Evolutionary conservation across 208 protist genomes (phyloP), one percentile per base, ranked within the genome.

Genomic region (Trypanosoma mega): DNA sequence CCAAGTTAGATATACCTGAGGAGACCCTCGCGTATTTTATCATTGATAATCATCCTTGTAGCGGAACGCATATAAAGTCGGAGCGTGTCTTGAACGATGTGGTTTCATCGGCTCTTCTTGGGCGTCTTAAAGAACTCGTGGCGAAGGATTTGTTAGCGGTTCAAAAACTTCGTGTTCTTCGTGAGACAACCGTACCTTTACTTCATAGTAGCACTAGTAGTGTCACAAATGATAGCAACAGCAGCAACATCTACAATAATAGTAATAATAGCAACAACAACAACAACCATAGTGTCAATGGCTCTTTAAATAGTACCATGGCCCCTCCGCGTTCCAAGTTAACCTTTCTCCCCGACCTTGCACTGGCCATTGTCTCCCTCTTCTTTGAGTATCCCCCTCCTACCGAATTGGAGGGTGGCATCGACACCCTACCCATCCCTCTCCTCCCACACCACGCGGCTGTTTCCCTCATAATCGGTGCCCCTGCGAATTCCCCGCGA

Each of bases 71-170:
- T 18, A 27, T 47, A 21, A 14, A 2, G 21, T 31, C 39, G 6
- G 53, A 59, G 23, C 11, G 30, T 14, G 29, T 21, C 29, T 14
- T 59, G 16, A 11, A 23, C 9, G 18, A 16, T 30, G 3, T 5
- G 11, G 12, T 33, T 33, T 43, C 53, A 3, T 24, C 8, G 29
- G 1, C 37, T 8, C 1, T 48, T 20, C 11, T 47, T 18, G 37
- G 36, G 34, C 53, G 37, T 46, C 20, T 48, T 4, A 14, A 23
- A 27, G 24, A 14, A 24, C 30, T 44, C 23, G 53, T 44, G 11
- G n/a, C 29, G n/a, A 59, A 48, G 37, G 53, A 59, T 59, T 24
- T 59, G n/a, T 24, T 59, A 11, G 39, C 24, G 21, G 47, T 48
- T 31, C 33, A 47, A 43, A 47, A 59, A 31, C 20, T 34, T 24